These are phyloP conservation scores for Suillus occidentalis DNA, from an alignment of 768 basidiomycete genomes.

Conservation along the genomic window DNA sequence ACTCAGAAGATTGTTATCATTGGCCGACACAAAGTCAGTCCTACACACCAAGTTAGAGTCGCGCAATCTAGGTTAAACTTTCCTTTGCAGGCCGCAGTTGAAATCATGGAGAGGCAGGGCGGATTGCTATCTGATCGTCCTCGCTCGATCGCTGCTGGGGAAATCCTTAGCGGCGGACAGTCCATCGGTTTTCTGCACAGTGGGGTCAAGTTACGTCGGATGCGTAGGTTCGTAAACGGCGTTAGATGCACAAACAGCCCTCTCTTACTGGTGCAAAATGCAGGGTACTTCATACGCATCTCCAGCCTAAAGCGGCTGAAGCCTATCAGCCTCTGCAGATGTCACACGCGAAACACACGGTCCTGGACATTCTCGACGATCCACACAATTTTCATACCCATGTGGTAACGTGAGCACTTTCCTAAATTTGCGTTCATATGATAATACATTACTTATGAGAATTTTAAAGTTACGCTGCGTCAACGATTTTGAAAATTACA, in stretches of 20 bases:
- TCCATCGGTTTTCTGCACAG: conserved; percentile 45
- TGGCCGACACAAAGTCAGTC: conserved; percentile 22
- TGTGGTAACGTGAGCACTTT: conserved; percentile 1
- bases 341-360: conserved; percentile 21
- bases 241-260: neutral
- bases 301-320: conserved; percentile 45
- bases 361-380: conserved; percentile 18
- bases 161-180: conserved; percentile 42
- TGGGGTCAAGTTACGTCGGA: conserved; percentile 52
- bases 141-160: conserved; percentile 35
- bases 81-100: conserved; percentile 43
- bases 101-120: conserved; percentile 59
- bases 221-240: conserved; percentile 41
- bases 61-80: neutral
- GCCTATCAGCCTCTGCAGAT: conserved; percentile 45
- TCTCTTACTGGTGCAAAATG: neutral
- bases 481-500: neutral
- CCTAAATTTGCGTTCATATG: no score
- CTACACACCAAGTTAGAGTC: neutral
- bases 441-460: conserved; percentile 6
- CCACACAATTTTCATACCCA: conserved; percentile 27
- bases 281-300: conserved; percentile 53
- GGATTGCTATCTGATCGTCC: conserved; percentile 48
- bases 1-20: conserved; percentile 23
- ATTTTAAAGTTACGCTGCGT: conserved; percentile 14